Evolutionary conservation across 768 basidiomycete genomes (phyloP), one percentile per base, ranked within the genome.

Genomic region (Asterophora lycoperdoides): DNA sequence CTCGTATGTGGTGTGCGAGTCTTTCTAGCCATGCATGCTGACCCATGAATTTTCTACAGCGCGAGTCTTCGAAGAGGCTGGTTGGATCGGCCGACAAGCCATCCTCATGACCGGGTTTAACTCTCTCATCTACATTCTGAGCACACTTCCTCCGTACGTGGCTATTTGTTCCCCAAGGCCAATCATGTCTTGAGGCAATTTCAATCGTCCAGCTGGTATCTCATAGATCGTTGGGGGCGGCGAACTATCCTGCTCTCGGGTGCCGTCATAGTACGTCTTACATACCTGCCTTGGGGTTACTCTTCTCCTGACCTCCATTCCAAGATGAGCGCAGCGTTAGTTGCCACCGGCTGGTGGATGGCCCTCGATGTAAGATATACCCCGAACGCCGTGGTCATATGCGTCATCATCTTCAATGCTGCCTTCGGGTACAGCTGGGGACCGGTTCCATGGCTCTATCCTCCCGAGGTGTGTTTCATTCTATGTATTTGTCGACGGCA

Each of bases 351-450:
- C 13, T 93, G 84, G 81, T 96, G 89, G 83, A 89, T 96, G 80
- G 89, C 89, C 60, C 78, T 96, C 30, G 92, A 95, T 61, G 79
- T 91, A 28, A 77, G 88, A 1, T 77, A 79, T 54, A 96, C 94
- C 3, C 90, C 94, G 0, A 79, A 81, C 43, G 91, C 86, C 19
- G 94, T 96, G 8, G 93, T 97, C 2, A 62, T 78, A 2, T 93
- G 87, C 55, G 93, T 98, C 3, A 84, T 98, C 46, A 71, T 93
- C 38, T 97, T 86, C 77, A 97, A 98, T 54, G 92, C 93, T 28
- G 89, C 87, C 13, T 95, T 95, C 61, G 94, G 94, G 14, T 93
- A 86, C 61, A 90, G 84, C 59, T 93, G 89, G 89, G 92, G 92
- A 34, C 90, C 89, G 28, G 75, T 93, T 46, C 90, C 90, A 33